Evolutionary conservation across 179 eudicot genomes (phyloP), one percentile per base, ranked within the genome.

Genomic region (Camellia oleifera): DNA sequence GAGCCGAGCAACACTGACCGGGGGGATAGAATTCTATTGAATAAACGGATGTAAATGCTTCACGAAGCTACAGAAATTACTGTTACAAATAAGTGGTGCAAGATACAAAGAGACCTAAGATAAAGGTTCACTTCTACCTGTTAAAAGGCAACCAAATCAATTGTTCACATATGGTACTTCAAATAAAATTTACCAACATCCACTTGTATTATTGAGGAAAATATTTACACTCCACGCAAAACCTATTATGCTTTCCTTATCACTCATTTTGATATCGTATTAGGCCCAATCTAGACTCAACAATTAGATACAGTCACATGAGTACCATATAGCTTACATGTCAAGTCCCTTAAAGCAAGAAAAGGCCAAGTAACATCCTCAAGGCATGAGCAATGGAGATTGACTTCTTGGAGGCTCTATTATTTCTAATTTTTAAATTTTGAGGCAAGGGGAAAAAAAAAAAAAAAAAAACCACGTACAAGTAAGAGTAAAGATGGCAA

Each of bases 241-340:
- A 42, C 52, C 42, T 74, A 14, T 60, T 45, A 26, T 57, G 18
- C 4, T 54, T 75, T 58, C 7, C 66, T 4, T 17, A 40, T 75
- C 54, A 94, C 45, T 92, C 97, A 52, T 81, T 62, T 58, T 44
- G 48, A 50, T 12, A 45, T 8, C 45, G 4, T 17, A 61, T 42
- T 46, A 20, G 26, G 17, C 40, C 42, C 40, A 18, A 3, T n/a
- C 56, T 68, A 15, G 54, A 40, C n/a, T 77, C 60, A 23, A 65
- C 3, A 52, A 76, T 7, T 48, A 48, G 5, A 4, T 48, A 48
- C 7, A 48, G 52, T 7, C 52, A 48, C 52, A 48, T 7, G 7
- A 48, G 52, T 6, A 72, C 0, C 9, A 63, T 60, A 15, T 4
- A 65, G 60, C 72, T 46, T 12, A 65, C 50, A 63, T 44, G 17